phyloP scores from a whole-genome alignment of 2,329 filamentous ascomycete genomes.

The Trichoderma cornu-damae region DNA sequence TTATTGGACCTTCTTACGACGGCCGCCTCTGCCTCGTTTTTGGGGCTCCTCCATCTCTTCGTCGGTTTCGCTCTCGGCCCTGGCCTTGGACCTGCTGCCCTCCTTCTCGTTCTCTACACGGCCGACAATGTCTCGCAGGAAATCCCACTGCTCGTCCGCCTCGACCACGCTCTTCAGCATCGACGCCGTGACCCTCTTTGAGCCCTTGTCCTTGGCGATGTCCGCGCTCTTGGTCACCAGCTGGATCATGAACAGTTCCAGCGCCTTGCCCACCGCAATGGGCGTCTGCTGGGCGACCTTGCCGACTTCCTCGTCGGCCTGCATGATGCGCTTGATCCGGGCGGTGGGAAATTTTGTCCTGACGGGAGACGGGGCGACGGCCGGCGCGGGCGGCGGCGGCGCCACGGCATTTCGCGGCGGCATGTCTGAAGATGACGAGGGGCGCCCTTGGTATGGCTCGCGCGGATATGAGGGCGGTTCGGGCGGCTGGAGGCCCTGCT shows the following conservation, averaged over 20 bases:
- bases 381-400: constrained; percentile 33
- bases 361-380: constrained; percentile 63
- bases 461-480: not conserved
- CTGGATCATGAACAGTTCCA: constrained; percentile 97
- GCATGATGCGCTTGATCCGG: constrained; percentile 98
- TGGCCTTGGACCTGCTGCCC: constrained; percentile 37
- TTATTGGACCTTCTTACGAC: constrained; percentile 45
- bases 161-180: constrained; percentile 91
- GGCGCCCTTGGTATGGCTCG: constrained; percentile 1
- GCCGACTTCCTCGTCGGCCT: constrained; percentile 95
- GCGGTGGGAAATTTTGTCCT: constrained; percentile 96
- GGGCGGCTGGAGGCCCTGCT: constrained; percentile 16
- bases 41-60: constrained; percentile 45
- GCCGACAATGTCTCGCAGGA: constrained; percentile 81
- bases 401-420: constrained; percentile 31
- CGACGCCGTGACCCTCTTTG: constrained; percentile 81
- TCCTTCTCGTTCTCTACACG: constrained; percentile 65
- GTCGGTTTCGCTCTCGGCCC: constrained; percentile 50
- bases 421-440: constrained; percentile 28
- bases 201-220: constrained; percentile 74
- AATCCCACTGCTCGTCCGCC: constrained; percentile 89
- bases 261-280: constrained; percentile 89
- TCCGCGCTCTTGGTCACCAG: constrained; percentile 84
- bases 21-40: constrained; percentile 43
- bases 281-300: constrained; percentile 98